These are phyloP conservation scores for Cercophora samala DNA, from an alignment of 495 filamentous ascomycete genomes.

Conservation along the genomic window DNA sequence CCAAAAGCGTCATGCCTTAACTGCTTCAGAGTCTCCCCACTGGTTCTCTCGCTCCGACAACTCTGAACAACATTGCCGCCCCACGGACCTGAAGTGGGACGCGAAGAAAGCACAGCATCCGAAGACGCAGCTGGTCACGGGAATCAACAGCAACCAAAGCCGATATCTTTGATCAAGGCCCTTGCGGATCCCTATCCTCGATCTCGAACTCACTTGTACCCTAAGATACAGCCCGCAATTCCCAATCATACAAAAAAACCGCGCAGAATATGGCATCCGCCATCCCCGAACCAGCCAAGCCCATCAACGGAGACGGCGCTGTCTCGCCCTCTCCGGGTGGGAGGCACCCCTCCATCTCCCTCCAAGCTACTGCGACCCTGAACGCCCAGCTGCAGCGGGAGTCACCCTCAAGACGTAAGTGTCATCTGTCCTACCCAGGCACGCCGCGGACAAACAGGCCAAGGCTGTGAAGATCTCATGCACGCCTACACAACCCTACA, in stretches of 20 bases:
- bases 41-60: neutral
- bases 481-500: no score
- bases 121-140: neutral
- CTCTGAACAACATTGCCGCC: neutral
- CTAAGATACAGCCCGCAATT: neutral
- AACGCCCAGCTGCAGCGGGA: constrained; percentile 67
- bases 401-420: constrained; percentile 54
- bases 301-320: constrained; percentile 33
- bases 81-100: neutral
- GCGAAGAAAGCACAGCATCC: neutral
- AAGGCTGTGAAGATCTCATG: no score
- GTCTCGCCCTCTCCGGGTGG: constrained; percentile 48
- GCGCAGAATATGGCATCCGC: constrained; percentile 33
- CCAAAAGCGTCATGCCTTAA: neutral
- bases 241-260: neutral
- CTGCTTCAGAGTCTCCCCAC: neutral
- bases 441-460: neutral
- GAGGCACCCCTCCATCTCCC: constrained; percentile 58
- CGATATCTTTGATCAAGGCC: neutral
- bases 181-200: no score
- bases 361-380: constrained; percentile 65
- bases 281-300: constrained; percentile 43
- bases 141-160: neutral
- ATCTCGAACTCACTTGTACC: neutral
- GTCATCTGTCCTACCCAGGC: neutral